Base-by-base conservation (phyloP, 305 asterid genomes). In the Lippia alba region DNA sequence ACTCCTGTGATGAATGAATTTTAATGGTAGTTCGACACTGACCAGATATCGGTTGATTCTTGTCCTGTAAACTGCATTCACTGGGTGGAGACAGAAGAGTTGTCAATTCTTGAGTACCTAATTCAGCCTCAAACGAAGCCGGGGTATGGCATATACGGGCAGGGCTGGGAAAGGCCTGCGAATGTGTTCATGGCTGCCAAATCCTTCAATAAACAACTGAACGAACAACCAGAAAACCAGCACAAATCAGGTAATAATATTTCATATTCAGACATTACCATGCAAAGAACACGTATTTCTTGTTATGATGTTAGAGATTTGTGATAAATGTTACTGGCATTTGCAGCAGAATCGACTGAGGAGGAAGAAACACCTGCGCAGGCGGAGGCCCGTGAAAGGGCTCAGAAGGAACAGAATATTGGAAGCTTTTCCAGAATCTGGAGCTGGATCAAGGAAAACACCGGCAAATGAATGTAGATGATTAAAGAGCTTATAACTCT, bases 151-250 rank as follows among this genome's bases (percentile, higher is more conserved):
- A 73, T 86, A 46, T 88, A 67, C 5, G 95, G 90, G 12, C 95
- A 88, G 66, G 91, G 95, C 50, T 88, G 95, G 95, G 91, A 88
- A 66, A 76, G 85, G 40, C 91, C 91, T 15, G 70, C 76, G 65
- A 82, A 86, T 40, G 90, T 86, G 53, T 88, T 86, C 78, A 44
- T 65, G 74, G 95, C 95, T 19, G 91, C 90, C 8, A 76, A 86
- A 75, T 80, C 87, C 67, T 88, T 88, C 76, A 76, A 75, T 63
- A 83, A 80, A 67, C 74, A 80, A 49, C 40, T 64, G 51, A 67
- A 69, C 59, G 65, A 55, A 53, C 75, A 67, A 55, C 75, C 55
- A 7, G 64, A 75, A 51, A 61, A 78, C 62, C 55, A 53, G 45
- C 76, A 68, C 56, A 74, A 32, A 63, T 53, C 74, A 24, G 85